phyloP scores from a whole-genome alignment of 108 stramenopile species.

The Schizochytrium sp. region DNA sequence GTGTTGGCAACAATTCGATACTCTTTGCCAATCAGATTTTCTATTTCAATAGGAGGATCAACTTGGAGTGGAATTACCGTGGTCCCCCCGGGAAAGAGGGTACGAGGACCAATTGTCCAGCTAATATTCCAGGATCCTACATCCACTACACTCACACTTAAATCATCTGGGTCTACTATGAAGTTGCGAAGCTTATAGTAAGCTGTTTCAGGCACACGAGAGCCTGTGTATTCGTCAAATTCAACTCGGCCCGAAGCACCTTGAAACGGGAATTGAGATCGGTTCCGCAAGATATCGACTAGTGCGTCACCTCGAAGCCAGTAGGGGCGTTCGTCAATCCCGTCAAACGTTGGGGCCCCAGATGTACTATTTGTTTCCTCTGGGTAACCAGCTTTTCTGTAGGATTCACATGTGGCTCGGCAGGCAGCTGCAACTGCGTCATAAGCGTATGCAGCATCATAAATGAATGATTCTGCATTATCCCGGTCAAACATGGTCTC shows the following conservation, averaged over 20 bases:
- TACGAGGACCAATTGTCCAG: not conserved
- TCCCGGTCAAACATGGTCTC: not conserved
- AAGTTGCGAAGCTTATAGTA: not conserved
- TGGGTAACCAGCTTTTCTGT: not conserved
- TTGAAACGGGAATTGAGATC: not conserved
- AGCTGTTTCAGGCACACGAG: not conserved
- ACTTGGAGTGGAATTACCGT: not conserved
- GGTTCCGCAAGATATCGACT: not conserved
- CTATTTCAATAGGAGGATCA: not conserved
- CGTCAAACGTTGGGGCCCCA: not conserved
- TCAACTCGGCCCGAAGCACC: conserved; percentile 11
- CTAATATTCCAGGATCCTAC: not conserved
- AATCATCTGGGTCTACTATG: not conserved
- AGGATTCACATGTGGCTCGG: conserved; percentile 21
- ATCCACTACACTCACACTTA: not conserved
- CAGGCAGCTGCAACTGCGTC: conserved; percentile 37
- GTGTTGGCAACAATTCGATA: not conserved
- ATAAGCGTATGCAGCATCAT: conserved; percentile 10
- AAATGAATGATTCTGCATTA: not conserved
- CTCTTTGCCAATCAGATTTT: not conserved
- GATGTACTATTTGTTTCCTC: not conserved
- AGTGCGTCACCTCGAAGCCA: conserved; percentile 39
- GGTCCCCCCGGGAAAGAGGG: not conserved
- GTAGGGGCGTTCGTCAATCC: not conserved
- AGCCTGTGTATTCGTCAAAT: conserved; percentile 28